Evolutionary conservation across 2,329 filamentous ascomycete genomes (phyloP), one percentile per base, ranked within the genome.

Genomic region (Podosphaera aphanis): DNA sequence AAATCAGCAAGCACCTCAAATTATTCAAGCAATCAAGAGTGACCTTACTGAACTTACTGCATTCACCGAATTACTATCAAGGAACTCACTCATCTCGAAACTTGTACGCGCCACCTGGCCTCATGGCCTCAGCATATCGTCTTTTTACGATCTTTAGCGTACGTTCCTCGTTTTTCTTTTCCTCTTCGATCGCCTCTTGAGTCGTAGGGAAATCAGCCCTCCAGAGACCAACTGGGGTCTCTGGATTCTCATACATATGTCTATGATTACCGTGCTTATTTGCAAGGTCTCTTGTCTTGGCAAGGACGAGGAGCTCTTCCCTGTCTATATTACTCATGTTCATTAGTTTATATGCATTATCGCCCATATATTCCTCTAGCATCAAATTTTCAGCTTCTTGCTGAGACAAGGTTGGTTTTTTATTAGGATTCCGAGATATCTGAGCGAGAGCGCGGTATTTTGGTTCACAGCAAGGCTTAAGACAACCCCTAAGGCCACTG

Each of bases 171-270:
- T 79, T 80, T 56, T 77, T 74, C 49, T 70, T 68, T 47, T 71
- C 71, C 54, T 88, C 74, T 45, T 67, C 64, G 52, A 73, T 66
- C 23, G 77, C 62, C 61, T 94, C 83, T 59, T 95, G 90, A 1
- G 90, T 94, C 21, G 66, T 75, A 1, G 88, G 86, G 59, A 98
- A 93, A 53, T 93, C 88, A 1, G 79, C 71, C 46, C 83, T 70
- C 90, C 90, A 98, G 59, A 83, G 95, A 0, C 85, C 86, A 1
- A 84, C 83, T 11, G 90, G 86, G 8, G 80, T 83, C 39, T 65
- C 67, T 50, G 73, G 69, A 44, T 84, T 71, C 49, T 77, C 72
- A 60, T 79, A 85, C 23, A 75, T 69, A 53, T 88, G 73, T 47
- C 80, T 71, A 61, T 94, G 86, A 57, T 70, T 83, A 5, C 85